Evolutionary conservation across 2,329 filamentous ascomycete species (phyloP).

Genomic region (Clonostachys chloroleuca): DNA sequence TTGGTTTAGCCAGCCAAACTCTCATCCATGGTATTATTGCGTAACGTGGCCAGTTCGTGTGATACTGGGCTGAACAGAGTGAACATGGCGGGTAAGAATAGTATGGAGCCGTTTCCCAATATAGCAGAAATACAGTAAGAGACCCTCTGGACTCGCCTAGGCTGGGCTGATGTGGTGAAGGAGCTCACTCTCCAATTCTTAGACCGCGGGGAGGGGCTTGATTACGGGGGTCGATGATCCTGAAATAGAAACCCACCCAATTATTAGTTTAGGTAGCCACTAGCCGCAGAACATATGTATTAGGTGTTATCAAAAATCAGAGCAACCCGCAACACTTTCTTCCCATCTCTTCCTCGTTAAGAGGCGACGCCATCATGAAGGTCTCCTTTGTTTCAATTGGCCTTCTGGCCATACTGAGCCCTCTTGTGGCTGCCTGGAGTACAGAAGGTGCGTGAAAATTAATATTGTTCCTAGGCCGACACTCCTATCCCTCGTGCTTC

Average conservation of each 20-base stretch:
- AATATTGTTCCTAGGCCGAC: no score
- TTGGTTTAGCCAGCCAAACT: no score
- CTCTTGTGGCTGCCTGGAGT: conserved; percentile 71
- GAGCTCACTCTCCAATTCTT: background rate
- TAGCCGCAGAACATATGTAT: background rate
- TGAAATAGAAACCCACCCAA: background rate
- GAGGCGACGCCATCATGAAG: conserved; percentile 60
- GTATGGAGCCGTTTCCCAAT: no score
- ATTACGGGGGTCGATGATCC: background rate
- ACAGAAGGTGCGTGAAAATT: conserved; percentile 65
- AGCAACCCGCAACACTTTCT: background rate
- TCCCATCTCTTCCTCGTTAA: background rate
- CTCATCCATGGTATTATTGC: no score
- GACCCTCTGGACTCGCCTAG: background rate
- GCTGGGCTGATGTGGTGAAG: background rate
- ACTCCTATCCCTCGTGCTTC: no score
- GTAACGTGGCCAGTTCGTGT: no score
- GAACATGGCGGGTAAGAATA: background rate
- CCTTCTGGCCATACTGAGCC: conserved; percentile 63
- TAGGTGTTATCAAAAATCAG: no score
- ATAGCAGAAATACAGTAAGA: background rate
- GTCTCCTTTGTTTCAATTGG: conserved; percentile 61
- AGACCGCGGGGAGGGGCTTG: no score
- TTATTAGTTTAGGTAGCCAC: no score
- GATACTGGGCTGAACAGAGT: background rate